A percentile compares a stretch with the other conserved stretches of the same genome.
These are phyloP conservation scores for Periconia sp. DNA, from an alignment of 2,329 filamentous ascomycete genomes.

Conservation along the genomic window DNA sequence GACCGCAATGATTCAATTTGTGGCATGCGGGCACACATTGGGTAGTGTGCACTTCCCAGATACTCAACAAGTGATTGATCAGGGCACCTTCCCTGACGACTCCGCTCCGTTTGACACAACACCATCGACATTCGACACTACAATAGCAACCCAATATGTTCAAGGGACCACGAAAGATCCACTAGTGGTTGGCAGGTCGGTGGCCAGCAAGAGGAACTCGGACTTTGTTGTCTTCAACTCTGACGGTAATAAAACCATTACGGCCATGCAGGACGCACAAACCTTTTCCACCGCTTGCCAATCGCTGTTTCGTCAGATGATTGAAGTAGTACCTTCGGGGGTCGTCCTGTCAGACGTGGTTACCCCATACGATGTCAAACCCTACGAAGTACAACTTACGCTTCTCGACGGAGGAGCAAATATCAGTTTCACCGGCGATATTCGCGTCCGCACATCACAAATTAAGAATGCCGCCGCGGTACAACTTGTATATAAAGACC, in stretches of 20 bases:
- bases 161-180: constrained; percentile 57
- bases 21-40: constrained; percentile 63
- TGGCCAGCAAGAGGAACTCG: constrained; percentile 50
- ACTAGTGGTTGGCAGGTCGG: constrained; percentile 56
- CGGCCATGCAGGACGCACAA: constrained; percentile 47
- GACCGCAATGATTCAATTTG: constrained; percentile 62
- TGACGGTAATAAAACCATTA: constrained; percentile 60
- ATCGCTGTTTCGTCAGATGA: constrained; percentile 60
- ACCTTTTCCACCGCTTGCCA: constrained; percentile 54
- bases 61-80: constrained; percentile 56
- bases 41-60: constrained; percentile 60
- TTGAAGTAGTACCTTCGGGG: constrained; percentile 59
- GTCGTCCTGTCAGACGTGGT: constrained; percentile 57
- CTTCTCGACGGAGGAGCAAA: constrained; percentile 53
- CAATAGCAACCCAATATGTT: constrained; percentile 60
- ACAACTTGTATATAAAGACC: constrained; percentile 59
- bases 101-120: constrained; percentile 53
- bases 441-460: constrained; percentile 59
- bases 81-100: constrained; percentile 48
- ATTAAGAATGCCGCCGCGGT: constrained; percentile 51
- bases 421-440: constrained; percentile 57
- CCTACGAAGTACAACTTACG: constrained; percentile 58
- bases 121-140: constrained; percentile 55
- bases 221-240: constrained; percentile 60
- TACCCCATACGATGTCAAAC: constrained; percentile 61